phyloP scores from a whole-genome alignment of 495 filamentous ascomycete genomes.

The Hyaloscypha bicolor region DNA sequence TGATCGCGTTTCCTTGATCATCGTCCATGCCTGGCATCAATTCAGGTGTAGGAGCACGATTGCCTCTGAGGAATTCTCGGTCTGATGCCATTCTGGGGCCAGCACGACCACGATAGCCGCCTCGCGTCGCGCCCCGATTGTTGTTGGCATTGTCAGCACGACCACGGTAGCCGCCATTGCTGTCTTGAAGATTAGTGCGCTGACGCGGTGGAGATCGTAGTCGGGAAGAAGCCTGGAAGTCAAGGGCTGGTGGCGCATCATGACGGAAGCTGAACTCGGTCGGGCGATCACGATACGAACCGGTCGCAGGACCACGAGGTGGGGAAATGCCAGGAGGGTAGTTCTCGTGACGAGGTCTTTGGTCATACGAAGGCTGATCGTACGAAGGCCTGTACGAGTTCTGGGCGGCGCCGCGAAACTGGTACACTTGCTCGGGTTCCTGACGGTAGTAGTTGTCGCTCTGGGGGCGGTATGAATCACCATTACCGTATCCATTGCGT shows the following conservation, averaged over 20 bases:
- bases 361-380: constrained; percentile 15
- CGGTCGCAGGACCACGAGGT: neutral
- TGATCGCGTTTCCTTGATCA: constrained; percentile 40
- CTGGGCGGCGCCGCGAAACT: constrained; percentile 23
- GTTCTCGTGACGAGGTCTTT: constrained; percentile 15
- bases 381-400: constrained; percentile 15
- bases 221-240: constrained; percentile 19
- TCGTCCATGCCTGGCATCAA: constrained; percentile 35
- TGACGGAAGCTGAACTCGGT: constrained; percentile 29
- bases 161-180: neutral
- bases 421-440: constrained; percentile 22
- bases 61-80: constrained; percentile 29
- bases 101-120: constrained; percentile 30
- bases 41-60: constrained; percentile 34
- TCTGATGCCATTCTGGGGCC: constrained; percentile 32
- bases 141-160: constrained; percentile 8
- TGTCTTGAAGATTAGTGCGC: neutral
- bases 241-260: constrained; percentile 29
- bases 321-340: constrained; percentile 21
- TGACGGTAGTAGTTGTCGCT: constrained; percentile 2
- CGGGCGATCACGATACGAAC: constrained; percentile 19
- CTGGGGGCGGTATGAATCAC: constrained; percentile 23
- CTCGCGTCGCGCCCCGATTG: constrained; percentile 16
- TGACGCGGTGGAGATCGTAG: constrained; percentile 20
- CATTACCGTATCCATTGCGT: neutral